Evolutionary conservation across 768 basidiomycete species (phyloP).

Genomic region (Pholiota conissans): DNA sequence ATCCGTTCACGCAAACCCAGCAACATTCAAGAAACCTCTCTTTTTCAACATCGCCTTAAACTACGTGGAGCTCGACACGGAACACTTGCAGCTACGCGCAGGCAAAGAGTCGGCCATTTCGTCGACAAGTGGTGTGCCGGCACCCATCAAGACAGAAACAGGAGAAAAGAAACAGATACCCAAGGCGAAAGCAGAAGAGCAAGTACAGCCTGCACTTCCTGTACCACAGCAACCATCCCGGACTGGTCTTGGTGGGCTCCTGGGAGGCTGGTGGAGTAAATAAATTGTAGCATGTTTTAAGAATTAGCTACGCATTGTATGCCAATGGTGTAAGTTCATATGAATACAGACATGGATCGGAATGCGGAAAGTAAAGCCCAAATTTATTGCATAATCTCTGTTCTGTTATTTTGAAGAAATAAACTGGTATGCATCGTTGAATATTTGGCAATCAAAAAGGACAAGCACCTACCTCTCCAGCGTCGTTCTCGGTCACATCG

Average conservation of each 20-base stretch:
- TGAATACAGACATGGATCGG: too few species aligned
- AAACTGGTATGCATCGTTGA: background rate
- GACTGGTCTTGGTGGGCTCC: conserved; percentile 62
- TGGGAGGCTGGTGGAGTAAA: conserved; percentile 85
- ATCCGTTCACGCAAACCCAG: conserved; percentile 38
- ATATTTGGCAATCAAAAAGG: background rate
- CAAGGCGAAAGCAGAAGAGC: conserved; percentile 60
- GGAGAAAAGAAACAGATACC: conserved; percentile 48
- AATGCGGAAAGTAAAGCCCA: too few species aligned
- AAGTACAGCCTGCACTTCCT: conserved; percentile 43
- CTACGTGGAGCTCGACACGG: conserved; percentile 87
- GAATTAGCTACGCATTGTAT: background rate
- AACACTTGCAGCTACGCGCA: conserved; percentile 65
- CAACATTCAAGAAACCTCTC: conserved; percentile 73
- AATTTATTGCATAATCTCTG: too few species aligned
- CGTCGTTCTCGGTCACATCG: conserved; percentile 51
- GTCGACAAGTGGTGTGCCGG: conserved; percentile 19
- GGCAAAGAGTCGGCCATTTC: conserved; percentile 49
- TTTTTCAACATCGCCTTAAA: conserved; percentile 96
- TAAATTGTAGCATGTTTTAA: background rate
- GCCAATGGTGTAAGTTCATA: too few species aligned
- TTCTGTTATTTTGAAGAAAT: background rate
- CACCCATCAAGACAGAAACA: conserved; percentile 27
- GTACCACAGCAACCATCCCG: conserved; percentile 36
- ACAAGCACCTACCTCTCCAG: conserved; percentile 43